Percentiles rank a stretch among this genome's conserved stretches.
phyloP scores from a whole-genome alignment of 345 rosid species.

The Arabidopsis arenosa region DNA sequence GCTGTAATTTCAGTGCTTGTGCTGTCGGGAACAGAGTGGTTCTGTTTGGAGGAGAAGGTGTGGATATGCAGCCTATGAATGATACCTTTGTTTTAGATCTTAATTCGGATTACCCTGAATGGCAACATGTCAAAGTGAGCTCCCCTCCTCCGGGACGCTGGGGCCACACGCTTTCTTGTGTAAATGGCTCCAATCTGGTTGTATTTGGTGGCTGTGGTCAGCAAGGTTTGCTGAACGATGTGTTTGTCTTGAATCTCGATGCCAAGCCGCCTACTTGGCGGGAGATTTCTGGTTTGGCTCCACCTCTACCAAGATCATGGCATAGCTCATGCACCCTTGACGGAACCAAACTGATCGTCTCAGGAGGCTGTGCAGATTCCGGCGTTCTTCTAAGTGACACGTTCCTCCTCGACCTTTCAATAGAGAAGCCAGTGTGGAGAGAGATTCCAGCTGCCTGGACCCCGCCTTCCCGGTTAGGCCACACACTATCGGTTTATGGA shows the following conservation, averaged over 20 bases:
- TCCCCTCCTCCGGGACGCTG: constrained; percentile 93
- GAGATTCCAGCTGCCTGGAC: constrained; percentile 92
- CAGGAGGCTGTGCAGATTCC: constrained; percentile 92
- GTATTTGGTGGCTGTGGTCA: constrained; percentile 94
- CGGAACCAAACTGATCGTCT: constrained; percentile 83
- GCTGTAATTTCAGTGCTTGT: constrained; percentile 91
- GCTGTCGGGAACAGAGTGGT: constrained; percentile 88
- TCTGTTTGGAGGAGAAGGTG: constrained; percentile 93
- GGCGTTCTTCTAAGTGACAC: constrained; percentile 93
- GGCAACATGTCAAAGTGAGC: constrained; percentile 87
- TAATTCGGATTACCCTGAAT: constrained; percentile 72
- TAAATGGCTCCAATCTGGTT: constrained; percentile 79
- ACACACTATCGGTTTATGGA: constrained; percentile 80
- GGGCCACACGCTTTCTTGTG: constrained; percentile 89
- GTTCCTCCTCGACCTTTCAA: constrained; percentile 80
- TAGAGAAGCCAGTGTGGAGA: constrained; percentile 90
- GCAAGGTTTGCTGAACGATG: constrained; percentile 85
- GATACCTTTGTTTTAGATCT: constrained; percentile 89
- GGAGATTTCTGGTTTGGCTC: constrained; percentile 85
- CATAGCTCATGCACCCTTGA: constrained; percentile 96
- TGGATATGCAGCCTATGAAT: constrained; percentile 94
- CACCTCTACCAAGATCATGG: constrained; percentile 91
- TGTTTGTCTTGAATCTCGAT: constrained; percentile 81
- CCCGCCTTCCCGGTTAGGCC: constrained; percentile 87
- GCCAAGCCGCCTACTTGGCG: constrained; percentile 90